Evolutionary conservation across 805 yeast genomes (phyloP), one percentile per base, ranked within the genome.

Genomic region (Vanderwaltozyma polyspora): DNA sequence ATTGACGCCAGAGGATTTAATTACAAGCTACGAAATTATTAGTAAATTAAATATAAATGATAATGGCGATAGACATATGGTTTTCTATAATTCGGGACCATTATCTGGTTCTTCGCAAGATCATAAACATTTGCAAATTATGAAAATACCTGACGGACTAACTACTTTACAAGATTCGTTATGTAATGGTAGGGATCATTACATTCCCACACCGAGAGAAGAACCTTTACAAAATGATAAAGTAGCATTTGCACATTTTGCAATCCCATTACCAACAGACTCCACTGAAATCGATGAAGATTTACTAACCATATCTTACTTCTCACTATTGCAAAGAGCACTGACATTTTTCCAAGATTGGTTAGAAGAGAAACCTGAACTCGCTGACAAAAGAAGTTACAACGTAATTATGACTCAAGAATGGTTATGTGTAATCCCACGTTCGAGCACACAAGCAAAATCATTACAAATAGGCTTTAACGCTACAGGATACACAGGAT

Each of bases 31-130:
- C 51, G 52, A 70, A 4, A 62, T 82, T 16, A 60, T 89, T 40
- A 52, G 57, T 12, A 60, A 59, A 13, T 60, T 80, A 33, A 72
- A 74, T 46, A 36, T 55, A 40, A 41, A 36, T 21, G 25, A 19
- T 13, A 59, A 53, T 16, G 62, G 55, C 12, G 62, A 59, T 19
- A 66, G 71, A 37, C 79, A 82, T 67, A 66, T 87, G 53, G 86
- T 86, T 0, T 89, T 89, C 57, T 89, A 74, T 68, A 89, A 89
- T 57, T 76, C 84, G 51, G 98, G 98, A 6, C 74, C 76, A 14
- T 68, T 74, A 45, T 75, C 93, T 41, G 98, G 97, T 1, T 94
- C 95, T n/a, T 85, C 95, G 0, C 91, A 86, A 50, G 79, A 82
- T 31, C 98, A 89, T 62, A 85, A 83, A 53, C 98, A 89, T 59